Base-by-base conservation (phyloP, 2,329 filamentous ascomycete genomes). In the Nothomitra cinnamomea region DNA sequence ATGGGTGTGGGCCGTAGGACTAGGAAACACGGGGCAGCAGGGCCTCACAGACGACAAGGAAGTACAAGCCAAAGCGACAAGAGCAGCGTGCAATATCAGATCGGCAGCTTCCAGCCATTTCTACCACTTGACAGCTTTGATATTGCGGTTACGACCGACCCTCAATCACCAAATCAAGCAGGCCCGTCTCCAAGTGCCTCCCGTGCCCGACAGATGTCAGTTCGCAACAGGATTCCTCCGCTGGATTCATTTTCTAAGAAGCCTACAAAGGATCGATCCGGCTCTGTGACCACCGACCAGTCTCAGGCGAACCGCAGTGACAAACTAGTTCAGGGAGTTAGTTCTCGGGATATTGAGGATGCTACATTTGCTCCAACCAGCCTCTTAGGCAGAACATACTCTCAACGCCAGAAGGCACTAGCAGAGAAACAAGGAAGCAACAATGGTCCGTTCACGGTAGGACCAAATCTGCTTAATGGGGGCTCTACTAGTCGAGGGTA, bases 101-200 rank as follows among this genome's bases (percentile, higher is more conserved):
- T 85, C 52, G 83, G 82, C 3, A 74, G 77, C 1, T 85, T 85
- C 64, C 73, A 79, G 58, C 83, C 85, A 0, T 66, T 88, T 2
- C 65, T 88, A 8, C 21, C n/a, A 10, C 13, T 22, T 19, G 24
- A 41, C 8, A 24, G 13, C 10, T 49, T 15, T 35, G 45, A 49
- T 17, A 19, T 12, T n/a, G 21, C 21, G 12, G 50, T 19, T 13
- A n/a, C 36, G 13, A 43, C 12, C 6, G 32, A 52, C 17, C 4
- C 13, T 41, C 6, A 13, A 17, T 32, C 40, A n/a, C 45, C 56
- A 3, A 51, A 56, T 15, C 24, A 45, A 17, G 52, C 53, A 24
- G 17, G 21, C 15, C 21, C 28, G 13, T 47, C 41, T 42, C 8
- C 61, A 8, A 58, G 60, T 45, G 60, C 61, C 5, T 60, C 66